Percentiles rank a stretch among this genome's conserved stretches.
phyloP scores from a whole-genome alignment of 768 basidiomycete species.

The Tubosaeta sp. region DNA sequence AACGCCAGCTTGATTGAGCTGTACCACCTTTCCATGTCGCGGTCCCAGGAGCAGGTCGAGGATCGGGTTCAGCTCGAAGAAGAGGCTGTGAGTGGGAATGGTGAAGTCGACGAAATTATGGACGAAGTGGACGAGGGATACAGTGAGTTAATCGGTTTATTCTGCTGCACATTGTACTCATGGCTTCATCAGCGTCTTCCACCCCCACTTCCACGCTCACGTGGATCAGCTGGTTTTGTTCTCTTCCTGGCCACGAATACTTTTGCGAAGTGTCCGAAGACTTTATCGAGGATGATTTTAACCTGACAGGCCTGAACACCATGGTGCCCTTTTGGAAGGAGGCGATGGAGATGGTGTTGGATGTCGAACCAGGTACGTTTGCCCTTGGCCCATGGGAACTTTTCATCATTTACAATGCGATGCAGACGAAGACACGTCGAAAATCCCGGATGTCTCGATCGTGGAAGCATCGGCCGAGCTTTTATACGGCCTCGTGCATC shows the following conservation, averaged over 20 bases:
- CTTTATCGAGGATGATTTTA: conserved; percentile 99
- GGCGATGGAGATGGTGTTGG: conserved; percentile 99
- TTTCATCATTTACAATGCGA: conserved; percentile 9
- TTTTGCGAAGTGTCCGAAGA: conserved; percentile 98
- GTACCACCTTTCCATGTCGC: conserved; percentile 34
- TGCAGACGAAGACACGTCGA: conserved; percentile 84
- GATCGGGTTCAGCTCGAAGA: conserved; percentile 55
- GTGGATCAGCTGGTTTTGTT: conserved; percentile 97
- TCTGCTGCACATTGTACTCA: conserved; percentile 15
- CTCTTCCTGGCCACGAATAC: conserved; percentile 93
- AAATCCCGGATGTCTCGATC: conserved; percentile 98
- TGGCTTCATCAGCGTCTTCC: conserved; percentile 60
- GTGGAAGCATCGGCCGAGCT: conserved; percentile 97
- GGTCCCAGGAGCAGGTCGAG: conserved; percentile 38
- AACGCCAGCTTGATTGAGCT: conserved; percentile 23
- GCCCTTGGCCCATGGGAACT: conserved; percentile 12
- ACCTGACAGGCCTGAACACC: conserved; percentile 90
- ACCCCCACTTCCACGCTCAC: conserved; percentile 89
- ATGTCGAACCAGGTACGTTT: conserved; percentile 92
- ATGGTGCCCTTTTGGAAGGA: conserved; percentile 99
- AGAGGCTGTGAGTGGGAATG: conserved; percentile 53
- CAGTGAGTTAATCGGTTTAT: conserved; percentile 49
- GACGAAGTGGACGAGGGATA: conserved; percentile 67
- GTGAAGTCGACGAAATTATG: conserved; percentile 75
- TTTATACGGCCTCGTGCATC: conserved; percentile 95